Conservation (phyloP, 768 basidiomycete species). For the Phanerochaete carnosa region DNA sequence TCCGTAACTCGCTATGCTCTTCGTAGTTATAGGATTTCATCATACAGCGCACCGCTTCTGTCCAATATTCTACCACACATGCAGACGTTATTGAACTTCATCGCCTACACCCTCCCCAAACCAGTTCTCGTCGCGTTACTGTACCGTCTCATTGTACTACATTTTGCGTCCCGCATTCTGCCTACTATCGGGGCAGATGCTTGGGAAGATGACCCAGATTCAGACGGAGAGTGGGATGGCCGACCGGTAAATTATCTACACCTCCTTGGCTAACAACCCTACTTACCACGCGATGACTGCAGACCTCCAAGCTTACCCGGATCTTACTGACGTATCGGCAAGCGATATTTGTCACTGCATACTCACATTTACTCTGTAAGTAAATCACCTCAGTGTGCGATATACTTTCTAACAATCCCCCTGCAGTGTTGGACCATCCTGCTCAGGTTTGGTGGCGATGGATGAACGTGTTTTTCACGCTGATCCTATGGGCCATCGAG, state of each 20-base stretch:
- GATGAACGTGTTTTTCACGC: conserved; percentile 86
- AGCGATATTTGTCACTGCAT: conserved; percentile 81
- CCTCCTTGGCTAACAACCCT: no score
- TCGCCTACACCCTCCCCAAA: conserved; percentile 82
- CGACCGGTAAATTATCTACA: conserved; percentile 53
- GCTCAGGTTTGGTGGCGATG: conserved; percentile 95
- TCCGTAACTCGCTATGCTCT: not conserved
- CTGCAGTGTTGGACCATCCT: conserved; percentile 76
- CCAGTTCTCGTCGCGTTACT: conserved; percentile 76
- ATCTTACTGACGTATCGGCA: conserved; percentile 81
- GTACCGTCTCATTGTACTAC: conserved; percentile 78
- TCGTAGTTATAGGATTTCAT: not conserved
- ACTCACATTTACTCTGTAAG: conserved; percentile 82
- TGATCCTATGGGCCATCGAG: conserved; percentile 81
- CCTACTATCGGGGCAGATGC: conserved; percentile 81
- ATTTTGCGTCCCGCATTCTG: conserved; percentile 77
- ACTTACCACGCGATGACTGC: conserved; percentile 12
- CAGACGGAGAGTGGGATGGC: conserved; percentile 64
- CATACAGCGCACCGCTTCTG: conserved; percentile 63
- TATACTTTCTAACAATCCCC: not conserved
- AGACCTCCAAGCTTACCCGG: conserved; percentile 77
- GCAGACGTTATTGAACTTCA: conserved; percentile 74
- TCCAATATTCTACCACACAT: conserved; percentile 81
- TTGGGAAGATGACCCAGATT: conserved; percentile 68
- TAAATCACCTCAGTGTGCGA: conserved; percentile 10